Base-by-base conservation (phyloP, 139 green algal species). In the Coccomyxa sp. region DNA sequence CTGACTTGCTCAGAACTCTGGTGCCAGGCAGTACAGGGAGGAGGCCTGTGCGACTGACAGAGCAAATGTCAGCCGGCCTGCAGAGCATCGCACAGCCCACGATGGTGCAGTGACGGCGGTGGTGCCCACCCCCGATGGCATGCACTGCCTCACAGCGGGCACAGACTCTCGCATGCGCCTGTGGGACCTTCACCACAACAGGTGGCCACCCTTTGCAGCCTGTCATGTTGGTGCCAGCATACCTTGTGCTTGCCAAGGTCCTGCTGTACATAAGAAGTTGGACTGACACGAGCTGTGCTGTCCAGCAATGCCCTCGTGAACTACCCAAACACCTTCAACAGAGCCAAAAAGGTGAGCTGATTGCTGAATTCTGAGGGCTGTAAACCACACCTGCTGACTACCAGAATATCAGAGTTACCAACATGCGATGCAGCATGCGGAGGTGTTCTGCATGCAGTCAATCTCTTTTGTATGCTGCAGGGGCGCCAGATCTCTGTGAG, bases 151-250 rank as follows among this genome's bases (percentile, higher is more conserved):
- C 10, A 93, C 84, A 60, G 89, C 90, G n/a, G 95, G 92, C 66
- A 92, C 88, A 3, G 95, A 98, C 87, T 88, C 87, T n/a, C 86
- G 88, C 0, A 60, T 98, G 68, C 85, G 92, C 27, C 89, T 97
- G 76, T 98, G 95, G 95, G 93, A 98, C n/a, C 27, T 67, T 0
- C 57, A 58, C 23, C 27, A 78, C 30, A 38, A 81, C 58, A 81
- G 82, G 82, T 81, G 12, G 4, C 17, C 17, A 31, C 3, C 13
- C 59, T 77, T 82, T 51, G 38, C 38, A 51, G 78, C 17, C 58
- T 30, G 13, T 18, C 27, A 27, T 58, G 58, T 25, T 58, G 59
- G 10, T 71, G 58, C 58, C 14, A 0, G 15, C 10, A n/a, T 58
- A 18, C 76, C 58, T 11, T 51, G 38, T 51, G 38, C 38, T 51